Base-by-base conservation (phyloP, 495 filamentous ascomycete genomes). In the Pseudotulostoma volvatum region DNA sequence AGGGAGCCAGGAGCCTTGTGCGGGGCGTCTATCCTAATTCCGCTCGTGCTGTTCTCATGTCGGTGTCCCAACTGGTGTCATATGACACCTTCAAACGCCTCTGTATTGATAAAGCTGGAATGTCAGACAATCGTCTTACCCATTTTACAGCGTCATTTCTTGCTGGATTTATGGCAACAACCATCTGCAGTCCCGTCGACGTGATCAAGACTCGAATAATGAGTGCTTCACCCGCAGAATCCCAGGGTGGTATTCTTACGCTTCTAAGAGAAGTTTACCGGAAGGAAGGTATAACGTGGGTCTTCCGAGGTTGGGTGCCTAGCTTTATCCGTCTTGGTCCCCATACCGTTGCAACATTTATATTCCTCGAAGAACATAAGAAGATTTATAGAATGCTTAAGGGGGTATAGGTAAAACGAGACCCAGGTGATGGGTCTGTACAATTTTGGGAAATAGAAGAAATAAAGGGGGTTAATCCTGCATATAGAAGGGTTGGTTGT, bases 121-220 rank as follows among this genome's bases (percentile, higher is more conserved):
- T 96, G 61, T 59, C 71, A 15, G 92, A 95, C 53, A 76, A 76
- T 42, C 59, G 92, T 1, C 61, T 64, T 9, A 93, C 86, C 14
- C 90, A 97, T 56, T 94, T 97, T 55, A 72, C 73, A 0, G 83
- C 90, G 2, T 81, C 74, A 0, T 76, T 95, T 48, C 53, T 88
- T 46, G 87, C 88, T 9, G 90, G 90, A 2, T 84, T 96, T 43
- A 82, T 93, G 4, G 90, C 90, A 1, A 95, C 90, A 4, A 97
- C 92, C 1, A 73, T 94, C 18, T 95, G 88, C 58, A 87, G 80
- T 28, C 90, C 90, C 1, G 84, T 95, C 7, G 90, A 97, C 53
- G 90, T 97, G 7, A 84, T 97, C 63, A 97, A 97, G 72, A 96
- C 88, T 19, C 66, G 90, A 1, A 73, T 96, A 21, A 97, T 97